Conservation (phyloP, 192 early-diverging fungal species). For the Pilaira anomala region DNA sequence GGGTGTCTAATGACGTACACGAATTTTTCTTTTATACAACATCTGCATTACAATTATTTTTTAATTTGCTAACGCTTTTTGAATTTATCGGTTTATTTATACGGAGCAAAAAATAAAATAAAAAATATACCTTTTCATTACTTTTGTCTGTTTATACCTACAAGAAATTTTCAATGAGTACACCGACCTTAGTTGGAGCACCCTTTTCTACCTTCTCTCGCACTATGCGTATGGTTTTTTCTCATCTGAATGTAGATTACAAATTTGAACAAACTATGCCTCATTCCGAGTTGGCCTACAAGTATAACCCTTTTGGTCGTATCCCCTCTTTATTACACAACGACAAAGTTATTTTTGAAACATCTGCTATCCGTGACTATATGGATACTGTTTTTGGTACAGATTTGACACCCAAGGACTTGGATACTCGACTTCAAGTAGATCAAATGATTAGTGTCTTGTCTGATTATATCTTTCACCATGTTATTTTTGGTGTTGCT, state of each 20-base stretch:
- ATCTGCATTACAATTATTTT: too few relatives aligned
- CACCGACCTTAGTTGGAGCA: conserved; percentile 22
- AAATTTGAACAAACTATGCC: conserved; percentile 14
- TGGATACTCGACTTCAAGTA: conserved; percentile 15
- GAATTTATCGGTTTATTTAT: too few relatives aligned
- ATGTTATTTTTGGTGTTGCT: conserved; percentile 21
- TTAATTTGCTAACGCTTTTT: too few relatives aligned
- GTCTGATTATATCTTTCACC: conserved; percentile 31
- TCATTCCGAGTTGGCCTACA: conserved; percentile 18
- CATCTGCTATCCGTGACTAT: conserved; percentile 31
- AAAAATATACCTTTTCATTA: too few relatives aligned
- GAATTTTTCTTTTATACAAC: too few relatives aligned
- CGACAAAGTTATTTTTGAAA: conserved; percentile 25
- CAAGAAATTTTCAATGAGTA: background rate
- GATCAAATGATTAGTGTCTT: conserved; percentile 29
- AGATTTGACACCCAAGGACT: conserved; percentile 10
- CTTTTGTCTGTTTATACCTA: too few relatives aligned
- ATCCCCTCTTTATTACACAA: conserved; percentile 30
- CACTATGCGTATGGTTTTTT: conserved; percentile 36
- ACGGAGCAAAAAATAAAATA: too few relatives aligned
- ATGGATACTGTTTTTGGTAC: conserved; percentile 23
- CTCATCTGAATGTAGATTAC: conserved; percentile 26
- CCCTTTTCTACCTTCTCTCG: conserved; percentile 37
- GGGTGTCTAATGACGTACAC: too few relatives aligned
- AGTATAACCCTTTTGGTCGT: conserved; percentile 40